Percentiles rank a stretch among this genome's conserved stretches.
Evolutionary conservation across 108 stramenopile genomes (phyloP).

Genomic region (Fragilariopsis cylindrus): DNA sequence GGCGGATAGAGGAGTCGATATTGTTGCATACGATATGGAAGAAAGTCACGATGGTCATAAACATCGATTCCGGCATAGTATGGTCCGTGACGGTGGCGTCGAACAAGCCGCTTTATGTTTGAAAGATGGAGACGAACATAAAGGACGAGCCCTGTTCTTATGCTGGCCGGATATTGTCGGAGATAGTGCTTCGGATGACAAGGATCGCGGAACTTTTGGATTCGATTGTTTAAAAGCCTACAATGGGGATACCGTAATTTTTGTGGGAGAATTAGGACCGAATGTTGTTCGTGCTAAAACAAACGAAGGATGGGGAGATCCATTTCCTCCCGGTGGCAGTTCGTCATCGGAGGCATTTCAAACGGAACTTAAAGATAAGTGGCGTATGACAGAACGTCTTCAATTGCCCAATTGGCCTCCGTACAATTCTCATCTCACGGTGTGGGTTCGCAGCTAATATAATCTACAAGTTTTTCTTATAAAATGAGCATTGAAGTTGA

Average conservation of each 20-base stretch:
- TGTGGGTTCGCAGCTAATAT: not conserved
- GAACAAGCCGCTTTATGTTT: not conserved
- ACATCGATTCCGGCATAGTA: conserved; percentile 6
- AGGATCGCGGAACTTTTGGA: conserved; percentile 10
- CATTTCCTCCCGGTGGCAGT: conserved; percentile 1
- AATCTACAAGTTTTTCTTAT: too few relatives aligned
- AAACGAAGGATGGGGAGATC: conserved; percentile 5
- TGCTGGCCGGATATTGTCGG: conserved; percentile 17
- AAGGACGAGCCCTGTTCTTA: not conserved
- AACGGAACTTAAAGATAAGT: not conserved
- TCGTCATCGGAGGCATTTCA: conserved; percentile 10
- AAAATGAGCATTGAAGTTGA: too few relatives aligned
- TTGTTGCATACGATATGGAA: conserved; percentile 38
- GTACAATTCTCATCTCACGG: conserved; percentile 11
- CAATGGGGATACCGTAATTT: not conserved
- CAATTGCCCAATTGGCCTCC: conserved; percentile 5
- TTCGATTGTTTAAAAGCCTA: not conserved
- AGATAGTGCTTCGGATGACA: conserved; percentile 4
- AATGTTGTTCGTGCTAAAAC: not conserved
- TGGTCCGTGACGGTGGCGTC: conserved; percentile 1
- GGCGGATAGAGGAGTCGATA: conserved; percentile 44
- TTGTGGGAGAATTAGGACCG: conserved; percentile 3
- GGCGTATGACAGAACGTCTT: not conserved
- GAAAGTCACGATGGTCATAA: conserved; percentile 13
- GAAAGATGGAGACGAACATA: not conserved